Conservation (phyloP, 345 rosid genomes). For the Diplotaxis tenuifolia region DNA sequence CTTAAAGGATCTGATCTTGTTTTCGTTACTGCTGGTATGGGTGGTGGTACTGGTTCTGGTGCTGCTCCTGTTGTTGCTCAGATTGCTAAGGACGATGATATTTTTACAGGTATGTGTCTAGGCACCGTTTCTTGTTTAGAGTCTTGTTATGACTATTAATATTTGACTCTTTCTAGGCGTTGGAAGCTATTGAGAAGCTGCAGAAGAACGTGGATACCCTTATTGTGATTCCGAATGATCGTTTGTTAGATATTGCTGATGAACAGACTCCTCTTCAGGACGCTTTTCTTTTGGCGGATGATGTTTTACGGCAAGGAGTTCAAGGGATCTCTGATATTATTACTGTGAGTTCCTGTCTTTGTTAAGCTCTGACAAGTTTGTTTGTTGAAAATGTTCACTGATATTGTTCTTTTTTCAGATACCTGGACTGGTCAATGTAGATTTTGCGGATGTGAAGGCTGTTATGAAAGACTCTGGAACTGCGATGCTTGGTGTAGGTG, state of each 20-base stretch:
- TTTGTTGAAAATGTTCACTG: neutral
- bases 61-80: constrained; percentile 99
- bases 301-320: constrained; percentile 95
- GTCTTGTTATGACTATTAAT: neutral
- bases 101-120: constrained; percentile 58
- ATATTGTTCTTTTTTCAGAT: constrained; percentile 51
- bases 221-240: constrained; percentile 95
- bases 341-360: constrained; percentile 53
- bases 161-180: constrained; percentile 56
- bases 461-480: constrained; percentile 97
- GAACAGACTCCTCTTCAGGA: constrained; percentile 98
- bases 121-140: neutral
- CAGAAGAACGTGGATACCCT: constrained; percentile 96
- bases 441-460: constrained; percentile 96
- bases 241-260: constrained; percentile 93
- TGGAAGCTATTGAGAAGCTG: constrained; percentile 92
- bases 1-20: constrained; percentile 99
- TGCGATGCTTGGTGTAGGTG: constrained; percentile 99
- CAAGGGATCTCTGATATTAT: constrained; percentile 98
- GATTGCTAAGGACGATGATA: constrained; percentile 83
- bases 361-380: neutral
- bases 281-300: constrained; percentile 98
- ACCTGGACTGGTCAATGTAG: constrained; percentile 96
- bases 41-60: constrained; percentile 99
- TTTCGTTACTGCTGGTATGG: constrained; percentile 98